Evolutionary conservation across 768 basidiomycete genomes (phyloP).

Genomic region (Lentinula boryana): DNA sequence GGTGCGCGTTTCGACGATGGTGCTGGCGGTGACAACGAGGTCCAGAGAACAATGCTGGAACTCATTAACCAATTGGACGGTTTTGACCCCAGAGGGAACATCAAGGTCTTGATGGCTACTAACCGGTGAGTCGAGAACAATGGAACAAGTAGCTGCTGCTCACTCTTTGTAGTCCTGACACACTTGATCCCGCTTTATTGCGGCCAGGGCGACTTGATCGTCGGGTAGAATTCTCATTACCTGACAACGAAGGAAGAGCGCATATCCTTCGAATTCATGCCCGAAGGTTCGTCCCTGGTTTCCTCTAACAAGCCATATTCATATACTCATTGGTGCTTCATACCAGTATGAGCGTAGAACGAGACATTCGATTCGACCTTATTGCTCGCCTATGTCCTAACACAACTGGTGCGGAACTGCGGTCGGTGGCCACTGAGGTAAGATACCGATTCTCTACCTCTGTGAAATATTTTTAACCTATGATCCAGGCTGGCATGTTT

Average conservation of each 20-base stretch:
- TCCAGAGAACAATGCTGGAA: slow-evolving; percentile 98
- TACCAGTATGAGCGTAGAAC: slow-evolving; percentile 89
- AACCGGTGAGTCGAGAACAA: slow-evolving; percentile 60
- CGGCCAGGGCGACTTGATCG: slow-evolving; percentile 95
- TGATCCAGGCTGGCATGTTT: slow-evolving; percentile 94
- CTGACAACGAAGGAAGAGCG: slow-evolving; percentile 93
- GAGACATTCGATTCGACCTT: slow-evolving; percentile 95
- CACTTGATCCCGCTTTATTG: slow-evolving; percentile 92
- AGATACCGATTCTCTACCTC: slow-evolving; percentile 11
- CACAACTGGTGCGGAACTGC: slow-evolving; percentile 96
- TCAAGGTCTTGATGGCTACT: slow-evolving; percentile 99
- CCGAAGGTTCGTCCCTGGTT: slow-evolving; percentile 56
- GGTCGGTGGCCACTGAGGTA: slow-evolving; percentile 95
- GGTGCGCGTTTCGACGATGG: slow-evolving; percentile 98
- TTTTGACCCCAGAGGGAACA: slow-evolving; percentile 98
- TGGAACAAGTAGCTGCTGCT: background rate
- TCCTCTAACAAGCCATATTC: slow-evolving; percentile 1
- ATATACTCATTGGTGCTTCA: background rate
- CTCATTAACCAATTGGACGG: slow-evolving; percentile 98
- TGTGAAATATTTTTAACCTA: background rate
- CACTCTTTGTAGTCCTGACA: slow-evolving; percentile 72
- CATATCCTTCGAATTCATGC: slow-evolving; percentile 97
- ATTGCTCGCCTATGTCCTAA: slow-evolving; percentile 97
- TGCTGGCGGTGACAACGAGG: slow-evolving; percentile 98
- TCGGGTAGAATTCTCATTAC: slow-evolving; percentile 93